Evolutionary conservation across 1,284 basidiomycete species (phyloP), one percentile per base, ranked within the genome.

Genomic region (Cryptococcus depauperatus): DNA sequence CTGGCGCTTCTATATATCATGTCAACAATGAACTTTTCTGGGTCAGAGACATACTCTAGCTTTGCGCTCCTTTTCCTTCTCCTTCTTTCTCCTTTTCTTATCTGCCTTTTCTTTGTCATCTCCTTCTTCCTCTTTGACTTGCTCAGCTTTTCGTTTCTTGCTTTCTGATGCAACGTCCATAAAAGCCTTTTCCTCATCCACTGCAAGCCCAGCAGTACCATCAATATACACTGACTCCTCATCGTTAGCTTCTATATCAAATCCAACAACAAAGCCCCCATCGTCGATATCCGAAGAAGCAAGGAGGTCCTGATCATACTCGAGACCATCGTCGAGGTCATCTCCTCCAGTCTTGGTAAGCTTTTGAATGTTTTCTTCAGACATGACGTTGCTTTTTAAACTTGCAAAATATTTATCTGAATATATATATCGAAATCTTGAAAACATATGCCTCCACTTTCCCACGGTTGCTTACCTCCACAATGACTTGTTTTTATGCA

Each of bases 291-390:
- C 63, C 37, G 65, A 60, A 19, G 50, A 35, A 18, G 53, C 58
- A 11, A 59, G 22, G 30, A 56, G 48, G 33, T 58, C 48, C 8
- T 48, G 52, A 35, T 61, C 59, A 13, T 56, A 48, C 42, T 59
- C 56, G 4, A 58, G 48, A 23, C 54, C 62, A 48, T 70, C 65
- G 48, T 70, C 68, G 11, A 68, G 56, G 46, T 68, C 64, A 47
- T 70, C 66, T 16, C 64, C 65, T 13, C 55, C 57, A 16, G 58
- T 59, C 41, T 56, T 56, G 10, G 37, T 19, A 8, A 25, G 23
- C 30, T 37, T 35, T 16, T 44, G 29, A 21, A 19, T 33, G 25
- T 40, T 28, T 18, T 35, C 42, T 33, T 48, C 46, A 13, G 41
- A 43, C 54, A 52, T 56, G 16, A 13, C 26, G 21, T 41, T 16